phyloP scores from a whole-genome alignment of 2,329 filamentous ascomycete species.

The Lecanosticta acicola region DNA sequence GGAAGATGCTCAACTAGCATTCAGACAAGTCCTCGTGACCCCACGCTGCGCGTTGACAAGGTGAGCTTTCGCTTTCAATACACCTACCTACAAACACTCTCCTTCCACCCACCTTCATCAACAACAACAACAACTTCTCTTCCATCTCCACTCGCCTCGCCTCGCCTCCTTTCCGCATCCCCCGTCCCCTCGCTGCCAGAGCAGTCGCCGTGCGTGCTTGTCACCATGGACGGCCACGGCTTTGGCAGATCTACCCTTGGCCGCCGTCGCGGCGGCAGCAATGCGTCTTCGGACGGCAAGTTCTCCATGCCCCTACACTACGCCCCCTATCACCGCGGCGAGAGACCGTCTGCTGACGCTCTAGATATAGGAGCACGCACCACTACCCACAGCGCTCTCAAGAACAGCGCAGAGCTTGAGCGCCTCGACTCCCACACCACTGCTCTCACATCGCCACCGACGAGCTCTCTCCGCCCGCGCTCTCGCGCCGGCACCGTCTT shows the following conservation, averaged over 20 bases:
- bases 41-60: background rate
- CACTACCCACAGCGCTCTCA: too few relatives aligned
- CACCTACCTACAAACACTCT: background rate
- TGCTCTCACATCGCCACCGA: too few relatives aligned
- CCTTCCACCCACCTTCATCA: background rate
- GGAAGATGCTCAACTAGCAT: background rate
- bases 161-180: background rate
- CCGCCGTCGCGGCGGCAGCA: background rate
- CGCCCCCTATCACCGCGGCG: background rate
- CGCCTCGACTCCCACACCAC: too few relatives aligned
- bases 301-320: background rate
- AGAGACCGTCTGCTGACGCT: background rate
- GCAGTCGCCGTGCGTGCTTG: too few relatives aligned
- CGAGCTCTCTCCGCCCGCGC: too few relatives aligned
- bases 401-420: too few relatives aligned
- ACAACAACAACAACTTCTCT: background rate
- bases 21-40: background rate
- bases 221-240: background rate
- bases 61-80: background rate
- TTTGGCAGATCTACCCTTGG: background rate
- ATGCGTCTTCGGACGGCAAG: background rate
- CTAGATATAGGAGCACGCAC: background rate
- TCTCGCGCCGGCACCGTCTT: too few relatives aligned
- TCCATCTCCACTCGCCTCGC: background rate
- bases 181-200: too few relatives aligned